Percentiles rank a stretch among this genome's conserved stretches.
phyloP scores from a whole-genome alignment of 1,139 yeast genomes.

The Pneumocystis oryctolagi region DNA sequence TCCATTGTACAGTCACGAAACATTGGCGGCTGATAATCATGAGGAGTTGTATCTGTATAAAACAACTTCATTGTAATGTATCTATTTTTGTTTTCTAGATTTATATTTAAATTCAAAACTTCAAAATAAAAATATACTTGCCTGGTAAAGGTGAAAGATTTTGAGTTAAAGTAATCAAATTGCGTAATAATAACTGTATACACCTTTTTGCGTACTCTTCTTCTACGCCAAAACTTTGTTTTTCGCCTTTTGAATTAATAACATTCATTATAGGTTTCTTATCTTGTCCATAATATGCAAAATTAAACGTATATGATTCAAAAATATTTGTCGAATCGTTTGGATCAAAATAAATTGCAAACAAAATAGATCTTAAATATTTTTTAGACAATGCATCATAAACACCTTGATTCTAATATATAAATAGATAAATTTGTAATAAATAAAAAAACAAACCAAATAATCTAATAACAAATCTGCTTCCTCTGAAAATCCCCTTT shows the following conservation, averaged over 20 bases:
- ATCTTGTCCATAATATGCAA: constrained; percentile 26
- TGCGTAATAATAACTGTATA: constrained; percentile 34
- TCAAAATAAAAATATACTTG: neutral
- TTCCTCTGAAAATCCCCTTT: constrained; percentile 31
- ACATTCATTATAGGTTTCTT: constrained; percentile 21
- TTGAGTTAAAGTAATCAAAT: constrained; percentile 40
- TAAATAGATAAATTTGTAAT: neutral
- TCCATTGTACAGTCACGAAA: constrained; percentile 33
- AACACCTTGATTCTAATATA: constrained; percentile 28
- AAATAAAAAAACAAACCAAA: constrained; percentile 24
- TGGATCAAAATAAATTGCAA: constrained; percentile 33
- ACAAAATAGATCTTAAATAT: constrained; percentile 32
- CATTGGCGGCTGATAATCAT: constrained; percentile 33
- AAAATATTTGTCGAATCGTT: constrained; percentile 26
- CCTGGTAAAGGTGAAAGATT: constrained; percentile 35
- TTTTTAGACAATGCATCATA: constrained; percentile 31
- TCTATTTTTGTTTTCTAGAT: constrained; percentile 21
- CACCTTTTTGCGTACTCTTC: constrained; percentile 27
- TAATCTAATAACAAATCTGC: constrained; percentile 36
- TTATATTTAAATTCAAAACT: neutral
- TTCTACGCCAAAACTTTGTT: constrained; percentile 7
- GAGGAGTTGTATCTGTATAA: constrained; percentile 35
- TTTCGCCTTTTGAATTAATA: constrained; percentile 13
- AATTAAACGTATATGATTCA: constrained; percentile 38
- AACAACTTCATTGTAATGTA: constrained; percentile 34